Base-by-base conservation (phyloP, 163 green algal genomes). In the Volvox carteri region DNA sequence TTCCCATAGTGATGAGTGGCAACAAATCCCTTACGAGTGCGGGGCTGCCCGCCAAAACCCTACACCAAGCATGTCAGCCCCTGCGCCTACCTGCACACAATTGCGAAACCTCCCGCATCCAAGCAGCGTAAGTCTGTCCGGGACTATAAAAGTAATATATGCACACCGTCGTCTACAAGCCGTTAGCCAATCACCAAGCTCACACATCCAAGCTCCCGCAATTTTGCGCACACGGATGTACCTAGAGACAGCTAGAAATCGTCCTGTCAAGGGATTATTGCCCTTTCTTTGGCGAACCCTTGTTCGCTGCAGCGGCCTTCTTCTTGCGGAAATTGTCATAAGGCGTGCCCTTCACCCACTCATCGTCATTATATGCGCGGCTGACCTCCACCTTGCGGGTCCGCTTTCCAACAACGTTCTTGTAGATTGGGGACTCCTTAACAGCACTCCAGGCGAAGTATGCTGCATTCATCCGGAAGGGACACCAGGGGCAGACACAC, bases 281-380 rank as follows among this genome's bases (percentile, higher is more conserved):
- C 41, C 54, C 84, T 41, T 89, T 89, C 84, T 89, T 89, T 14
- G 79, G 16, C 33, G 35, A 54, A 21, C 21, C 78, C 58, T 86
- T 87, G 46, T 35, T 54, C 1, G 25, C 65, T 3, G 79, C 77
- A 8, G 75, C 58, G 25, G 86, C 88, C 68, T 78, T 89, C 70
- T 78, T 86, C 65, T 90, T 91, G 79, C 87, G 84, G 56, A 90
- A 79, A 37, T 75, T 85, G 74, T 94, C 93, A 52, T 95, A 95
- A 33, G 77, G 74, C 0, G 91, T 94, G 68, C 92, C 93, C 86
- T 94, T 94, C 14, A 96, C 90, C 93, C 93, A 96, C 50, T 96
- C 93, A 28, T 93, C 92, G n/a, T 90, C 75, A 80, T 93, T 88
- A 33, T 92, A 87, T 4, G 86, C 56, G 3, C 68, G 67, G 56